Base-by-base conservation (phyloP, 495 filamentous ascomycete genomes). In the Aspergillus egyptiacus region DNA sequence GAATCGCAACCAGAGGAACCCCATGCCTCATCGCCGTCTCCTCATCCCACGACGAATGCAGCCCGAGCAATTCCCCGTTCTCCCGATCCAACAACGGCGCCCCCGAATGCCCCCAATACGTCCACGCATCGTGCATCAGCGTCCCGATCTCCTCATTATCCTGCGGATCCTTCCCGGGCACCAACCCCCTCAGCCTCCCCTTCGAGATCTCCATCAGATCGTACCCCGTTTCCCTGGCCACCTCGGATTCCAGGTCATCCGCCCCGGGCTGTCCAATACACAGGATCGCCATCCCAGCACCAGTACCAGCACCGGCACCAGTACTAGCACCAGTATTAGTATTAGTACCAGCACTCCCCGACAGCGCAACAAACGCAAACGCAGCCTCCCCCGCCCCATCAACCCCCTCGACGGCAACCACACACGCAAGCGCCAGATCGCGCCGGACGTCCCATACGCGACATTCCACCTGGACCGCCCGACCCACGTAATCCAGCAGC, bases 11-110 rank as follows among this genome's bases (percentile, higher is more conserved):
- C 2, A 40, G 27, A 10, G 35, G 46, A 11, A 49, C 36, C 2
- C 46, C 46, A 30, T 49, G 46, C 18, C 46, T 35, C 46, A 49
- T 49, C 8, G 46, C 46, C 15, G 46, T 49, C 2, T 13, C 17
- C 5, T 49, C 46, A 17, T 49, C 46, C 46, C 46, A 49, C 18
- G 46, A 49, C n/a, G 46, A 49, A 33, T 49, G 46, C 24, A 49
- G 14, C 5, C 46, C 46, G 2, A 49, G 17, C 9, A 49, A 31
- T 3, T 2, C 35, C 17, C 46, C 46, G 2, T 11, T 22, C 18
- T 18, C 27, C 46, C 13, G n/a, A 41, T 36, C 20, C 0, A 49
- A 5, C 36, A 49, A 15, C 15, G 46, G 46, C 18, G 46, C 46
- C 11, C 46, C 46, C 5, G 46, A 49, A 10, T 49, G 46, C 1